Base-by-base conservation (phyloP, 106 monocot genomes). In the Gastrodia elata region DNA sequence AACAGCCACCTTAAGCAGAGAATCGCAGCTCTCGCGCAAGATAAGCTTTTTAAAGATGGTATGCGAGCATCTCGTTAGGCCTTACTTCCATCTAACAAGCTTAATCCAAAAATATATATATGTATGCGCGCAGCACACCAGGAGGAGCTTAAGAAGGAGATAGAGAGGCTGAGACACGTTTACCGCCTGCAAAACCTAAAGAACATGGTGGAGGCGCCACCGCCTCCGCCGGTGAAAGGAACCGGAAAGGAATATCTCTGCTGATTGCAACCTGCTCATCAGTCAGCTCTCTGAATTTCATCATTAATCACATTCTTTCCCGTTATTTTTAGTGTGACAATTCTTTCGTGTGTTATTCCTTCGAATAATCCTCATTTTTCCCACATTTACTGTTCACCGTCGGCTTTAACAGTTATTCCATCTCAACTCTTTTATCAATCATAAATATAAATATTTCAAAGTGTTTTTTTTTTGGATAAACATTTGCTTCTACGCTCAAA, bases 21-120 rank as follows among this genome's bases (percentile, higher is more conserved):
- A 22, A 91, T 94, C 15, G 94, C 91, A 20, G 87, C 88, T 8
- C 80, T 94, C 20, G 84, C 88, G 13, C 94, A 94, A 38, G 94
- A 94, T 52, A 86, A 82, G 84, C 85, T 94, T 69, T 94, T 94
- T 77, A 91, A 91, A 46, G 91, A 91, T 75, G 91, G 94, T 91
- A 38, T 80, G 84, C 61, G 18, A 11, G 40, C 26, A n/a, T 41
- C 41, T 41, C 41, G 41, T 2, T 41, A 0, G 6, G 41, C 41
- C 11, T 0, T 41, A 11, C 0, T 41, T 41, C 1, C 41, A 41
- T 41, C 6, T 41, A 41, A 41, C 41, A n/a, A n/a, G n/a, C n/a
- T n/a, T n/a, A 52, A n/a, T 49, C 6, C 3, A 2, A 24, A 48
- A 52, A 52, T 22, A 22, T n/a, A n/a, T 8, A 22, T 52, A 52